Base-by-base conservation (phyloP, 257 asterid genomes). In the Plantago ovata region DNA sequence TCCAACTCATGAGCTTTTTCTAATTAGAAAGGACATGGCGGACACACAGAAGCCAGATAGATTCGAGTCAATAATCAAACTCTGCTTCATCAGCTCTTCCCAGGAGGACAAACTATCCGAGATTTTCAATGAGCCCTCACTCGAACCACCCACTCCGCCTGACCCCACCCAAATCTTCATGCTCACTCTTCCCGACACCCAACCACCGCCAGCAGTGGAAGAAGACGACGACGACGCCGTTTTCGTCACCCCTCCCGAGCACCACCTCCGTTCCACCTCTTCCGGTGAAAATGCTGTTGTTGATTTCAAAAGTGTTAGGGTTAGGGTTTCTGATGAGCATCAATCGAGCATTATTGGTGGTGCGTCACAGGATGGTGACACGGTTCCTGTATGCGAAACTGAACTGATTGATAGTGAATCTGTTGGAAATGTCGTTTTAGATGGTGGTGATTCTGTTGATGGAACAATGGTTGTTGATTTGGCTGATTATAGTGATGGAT, bases 161-260 rank as follows among this genome's bases (percentile, higher is more conserved):
- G 52, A 46, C 2, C 52, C 74, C 24, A 28, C 67, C 39, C 69
- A 20, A 23, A 65, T 76, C 68, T 33, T 57, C 50, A 65, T 79
- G 77, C 56, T 72, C 44, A 61, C 85, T 9, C 57, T 47, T 56
- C 65, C 76, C 0, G 71, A 53, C 53, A 73, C 70, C 49, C 21
- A 19, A n/a, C n/a, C 9, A 13, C 10, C 39, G 52, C 47, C 47
- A n/a, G 19, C 0, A n/a, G 50, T 2, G 18, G 52, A 6, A 16
- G 52, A 46, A 13, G 52, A 46, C 0, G 52, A 46, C 8, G 22
- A 18, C 12, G 14, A 42, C 23, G 52, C 52, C 23, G 52, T 46
- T 46, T 46, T 0, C 28, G 23, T 15, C 52, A 46, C 52, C 9
- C 52, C 52, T 46, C 52, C 52, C 2, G 28, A 46, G 22, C 52